phyloP scores from a whole-genome alignment of 805 yeast species.

The Wickerhamomyces ciferrii region DNA sequence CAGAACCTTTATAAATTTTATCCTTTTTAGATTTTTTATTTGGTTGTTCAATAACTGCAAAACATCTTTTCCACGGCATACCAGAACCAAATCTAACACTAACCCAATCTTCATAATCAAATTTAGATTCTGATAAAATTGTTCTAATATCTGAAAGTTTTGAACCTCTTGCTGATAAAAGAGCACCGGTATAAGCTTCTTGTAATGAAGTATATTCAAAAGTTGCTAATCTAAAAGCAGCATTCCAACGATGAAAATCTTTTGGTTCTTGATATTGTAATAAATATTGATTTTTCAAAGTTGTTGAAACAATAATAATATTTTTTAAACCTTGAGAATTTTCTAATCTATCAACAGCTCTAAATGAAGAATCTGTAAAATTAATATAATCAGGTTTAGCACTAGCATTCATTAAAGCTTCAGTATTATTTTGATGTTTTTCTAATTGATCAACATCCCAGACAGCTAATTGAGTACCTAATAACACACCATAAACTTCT shows the following conservation, averaged over 20 bases:
- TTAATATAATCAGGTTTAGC: constrained; percentile 84
- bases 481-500: constrained; percentile 87
- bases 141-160: constrained; percentile 82
- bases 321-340: constrained; percentile 58
- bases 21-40: constrained; percentile 38
- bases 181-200: constrained; percentile 95
- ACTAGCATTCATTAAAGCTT: constrained; percentile 48
- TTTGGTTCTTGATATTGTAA: constrained; percentile 68
- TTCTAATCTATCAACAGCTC: constrained; percentile 63
- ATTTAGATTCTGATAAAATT: constrained; percentile 78
- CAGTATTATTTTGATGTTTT: constrained; percentile 36
- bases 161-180: constrained; percentile 87
- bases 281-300: constrained; percentile 81
- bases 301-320: constrained; percentile 84
- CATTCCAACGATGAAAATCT: constrained; percentile 70
- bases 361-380: constrained; percentile 84
- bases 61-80: constrained; percentile 96
- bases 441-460: constrained; percentile 80
- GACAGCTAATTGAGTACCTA: constrained; percentile 87
- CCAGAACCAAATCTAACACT: constrained; percentile 94
- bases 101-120: constrained; percentile 90
- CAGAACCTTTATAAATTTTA: constrained; percentile 29
- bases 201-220: constrained; percentile 82
- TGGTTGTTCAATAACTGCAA: constrained; percentile 80
- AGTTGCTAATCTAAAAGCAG: constrained; percentile 74